Percentiles rank a stretch among this genome's conserved stretches.
Evolutionary conservation across 2,329 filamentous ascomycete genomes (phyloP).

Genomic region (Diplodia intermedia): DNA sequence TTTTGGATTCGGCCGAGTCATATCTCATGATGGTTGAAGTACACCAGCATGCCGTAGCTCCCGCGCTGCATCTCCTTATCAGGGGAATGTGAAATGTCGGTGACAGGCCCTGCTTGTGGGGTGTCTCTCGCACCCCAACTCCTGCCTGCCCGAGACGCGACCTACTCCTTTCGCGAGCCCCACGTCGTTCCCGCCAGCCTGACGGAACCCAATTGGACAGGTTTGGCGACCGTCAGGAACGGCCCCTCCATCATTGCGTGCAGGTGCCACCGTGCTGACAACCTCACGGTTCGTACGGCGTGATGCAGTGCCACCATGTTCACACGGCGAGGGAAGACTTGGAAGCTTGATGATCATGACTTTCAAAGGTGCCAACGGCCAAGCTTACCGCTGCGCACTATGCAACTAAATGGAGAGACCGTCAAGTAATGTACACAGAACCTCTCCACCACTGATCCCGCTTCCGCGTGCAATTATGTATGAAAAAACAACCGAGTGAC

Average conservation of each 20-base stretch:
- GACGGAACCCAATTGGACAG: neutral
- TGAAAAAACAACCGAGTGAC: neutral
- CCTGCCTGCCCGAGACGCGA: neutral
- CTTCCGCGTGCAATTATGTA: slow-evolving; percentile 18
- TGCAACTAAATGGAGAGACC: slow-evolving; percentile 5
- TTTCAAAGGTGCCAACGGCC: slow-evolving; percentile 22
- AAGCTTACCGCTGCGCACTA: slow-evolving; percentile 16
- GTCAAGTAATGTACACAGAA: slow-evolving; percentile 26
- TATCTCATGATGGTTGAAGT: too few species aligned
- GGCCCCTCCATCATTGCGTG: neutral
- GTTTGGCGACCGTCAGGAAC: neutral
- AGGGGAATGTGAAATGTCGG: neutral
- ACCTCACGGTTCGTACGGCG: neutral
- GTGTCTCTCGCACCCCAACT: neutral
- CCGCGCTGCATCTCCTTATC: slow-evolving; percentile 14
- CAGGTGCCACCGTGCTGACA: neutral
- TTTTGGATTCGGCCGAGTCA: neutral
- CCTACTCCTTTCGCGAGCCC: neutral
- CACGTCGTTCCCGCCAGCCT: neutral
- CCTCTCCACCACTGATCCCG: neutral
- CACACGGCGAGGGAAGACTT: neutral
- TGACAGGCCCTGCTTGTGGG: neutral
- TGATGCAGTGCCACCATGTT: neutral
- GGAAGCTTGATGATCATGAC: slow-evolving; percentile 18
- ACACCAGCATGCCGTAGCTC: neutral